Base-by-base conservation (phyloP, 768 basidiomycete species). In the Leccinum obscurum region DNA sequence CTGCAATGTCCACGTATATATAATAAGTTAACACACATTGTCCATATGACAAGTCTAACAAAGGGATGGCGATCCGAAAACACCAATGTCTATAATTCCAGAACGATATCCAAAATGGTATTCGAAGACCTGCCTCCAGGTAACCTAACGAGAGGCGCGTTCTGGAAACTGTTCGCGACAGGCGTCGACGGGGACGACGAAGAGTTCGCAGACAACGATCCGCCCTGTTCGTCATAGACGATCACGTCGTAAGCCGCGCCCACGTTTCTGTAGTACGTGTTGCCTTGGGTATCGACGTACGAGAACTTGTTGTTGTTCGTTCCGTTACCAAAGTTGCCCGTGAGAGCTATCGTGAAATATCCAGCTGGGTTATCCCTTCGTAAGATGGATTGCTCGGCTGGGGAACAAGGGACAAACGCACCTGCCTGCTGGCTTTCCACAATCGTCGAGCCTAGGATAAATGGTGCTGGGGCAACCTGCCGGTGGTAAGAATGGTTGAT, bases 401-500 rank as follows among this genome's bases (percentile, higher is more conserved):
- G 37, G 34, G 56, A 24, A 6, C 39, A 50, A 32, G 32, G 32
- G 51, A n/a, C 5, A 24, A 26, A 32, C 82, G 68, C 62, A 86
- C 87, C 77, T 11, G 88, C 80, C 35, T 80, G 71, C 68, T 92
- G 90, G 26, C 77, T 81, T 61, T 87, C 82, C 17, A 71, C 60
- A 34, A 88, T 90, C 10, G 80, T 81, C 9, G 85, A 87, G 10
- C 80, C 80, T 6, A 84, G 67, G 55, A 84, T 79, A 62, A 87
- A 82, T 2, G 88, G 85, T 44, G 79, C 77, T 1, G 89, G 88
- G 14, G 81, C 67, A 41, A 86, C 71, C 24, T 77, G 74, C 24
- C 89, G 84, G 54, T 83, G 72, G 67, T 90, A 92, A 1, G 85
- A 86, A 66, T 90, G 90, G 65, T 92, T 87, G 59, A 92, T 80